A percentile compares a stretch with the other conserved stretches of the same genome.
Evolutionary conservation across 352 stramenopile species (phyloP).

Genomic region (Salisapilia sapeloensis): DNA sequence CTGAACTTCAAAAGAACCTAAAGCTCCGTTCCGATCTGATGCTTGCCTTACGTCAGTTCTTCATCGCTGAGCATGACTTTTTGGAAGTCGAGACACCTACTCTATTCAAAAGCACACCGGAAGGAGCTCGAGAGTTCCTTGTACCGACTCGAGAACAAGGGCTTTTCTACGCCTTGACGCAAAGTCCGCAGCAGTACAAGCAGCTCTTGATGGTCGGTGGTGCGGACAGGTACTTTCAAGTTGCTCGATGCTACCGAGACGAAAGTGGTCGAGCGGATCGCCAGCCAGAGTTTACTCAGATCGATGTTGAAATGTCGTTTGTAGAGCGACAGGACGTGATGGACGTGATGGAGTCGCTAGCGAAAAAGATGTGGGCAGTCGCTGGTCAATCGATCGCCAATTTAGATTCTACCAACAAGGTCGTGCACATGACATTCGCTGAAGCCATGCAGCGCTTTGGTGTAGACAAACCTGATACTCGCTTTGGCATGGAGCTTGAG

Average conservation of each 20-base stretch:
- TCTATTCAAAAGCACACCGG: slow-evolving; percentile 78
- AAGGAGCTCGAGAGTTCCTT: slow-evolving; percentile 76
- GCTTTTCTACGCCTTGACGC: slow-evolving; percentile 76
- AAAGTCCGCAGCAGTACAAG: slow-evolving; percentile 87
- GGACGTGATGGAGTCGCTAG: slow-evolving; percentile 48
- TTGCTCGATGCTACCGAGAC: slow-evolving; percentile 81
- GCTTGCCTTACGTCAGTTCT: slow-evolving; percentile 48
- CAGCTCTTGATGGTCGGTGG: slow-evolving; percentile 83
- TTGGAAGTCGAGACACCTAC: slow-evolving; percentile 81
- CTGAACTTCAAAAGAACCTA: slow-evolving; percentile 65
- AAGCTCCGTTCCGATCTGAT: slow-evolving; percentile 52
- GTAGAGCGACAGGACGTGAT: slow-evolving; percentile 60
- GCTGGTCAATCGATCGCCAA: slow-evolving; percentile 20
- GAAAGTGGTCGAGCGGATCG: slow-evolving; percentile 76
- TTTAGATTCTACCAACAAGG: slow-evolving; percentile 7
- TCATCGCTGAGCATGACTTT: slow-evolving; percentile 42
- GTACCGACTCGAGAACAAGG: slow-evolving; percentile 52
- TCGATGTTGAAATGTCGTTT: slow-evolving; percentile 85
- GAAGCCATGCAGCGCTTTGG: slow-evolving; percentile 70
- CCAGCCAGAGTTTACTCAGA: slow-evolving; percentile 84
- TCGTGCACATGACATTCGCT: slow-evolving; percentile 50
- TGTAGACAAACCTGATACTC: slow-evolving; percentile 77
- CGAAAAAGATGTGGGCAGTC: slow-evolving; percentile 43
- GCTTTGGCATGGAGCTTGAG: slow-evolving; percentile 50
- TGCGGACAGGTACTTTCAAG: slow-evolving; percentile 79